Percentiles rank a stretch among this genome's conserved stretches.
These are phyloP conservation scores for Trichosanthes truncata DNA, from an alignment of 306 rosid genomes.

Conservation along the genomic window DNA sequence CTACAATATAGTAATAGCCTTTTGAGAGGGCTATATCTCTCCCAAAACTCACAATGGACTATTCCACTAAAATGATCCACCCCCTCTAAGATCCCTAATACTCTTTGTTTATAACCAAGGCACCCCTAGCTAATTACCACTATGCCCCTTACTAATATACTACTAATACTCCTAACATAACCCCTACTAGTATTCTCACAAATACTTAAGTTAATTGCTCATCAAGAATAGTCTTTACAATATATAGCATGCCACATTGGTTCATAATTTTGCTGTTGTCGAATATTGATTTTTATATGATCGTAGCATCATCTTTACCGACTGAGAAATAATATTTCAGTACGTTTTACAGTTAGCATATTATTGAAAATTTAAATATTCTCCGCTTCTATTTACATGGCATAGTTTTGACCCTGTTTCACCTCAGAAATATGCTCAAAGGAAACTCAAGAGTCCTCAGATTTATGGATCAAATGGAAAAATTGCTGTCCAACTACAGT, in stretches of 20 bases:
- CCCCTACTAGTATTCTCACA: too few species aligned
- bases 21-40: too few species aligned
- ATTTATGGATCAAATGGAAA: conserved; percentile 61
- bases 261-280: neutral
- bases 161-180: too few species aligned
- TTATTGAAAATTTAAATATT: neutral
- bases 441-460: conserved; percentile 39
- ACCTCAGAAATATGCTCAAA: conserved; percentile 15
- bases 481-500: conserved; percentile 48
- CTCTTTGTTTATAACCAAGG: too few species aligned
- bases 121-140: too few species aligned
- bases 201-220: too few species aligned
- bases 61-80: too few species aligned
- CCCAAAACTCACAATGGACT: too few species aligned
- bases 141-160: too few species aligned
- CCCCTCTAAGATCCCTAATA: too few species aligned
- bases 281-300: neutral
- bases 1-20: too few species aligned
- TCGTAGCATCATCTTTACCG: neutral
- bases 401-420: neutral
- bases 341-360: neutral
- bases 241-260: neutral
- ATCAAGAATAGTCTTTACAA: neutral
- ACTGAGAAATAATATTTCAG: neutral
- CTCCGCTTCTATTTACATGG: neutral